Evolutionary conservation across 2,329 filamentous ascomycete species (phyloP).

Genomic region (Exutisphaerella laricina): DNA sequence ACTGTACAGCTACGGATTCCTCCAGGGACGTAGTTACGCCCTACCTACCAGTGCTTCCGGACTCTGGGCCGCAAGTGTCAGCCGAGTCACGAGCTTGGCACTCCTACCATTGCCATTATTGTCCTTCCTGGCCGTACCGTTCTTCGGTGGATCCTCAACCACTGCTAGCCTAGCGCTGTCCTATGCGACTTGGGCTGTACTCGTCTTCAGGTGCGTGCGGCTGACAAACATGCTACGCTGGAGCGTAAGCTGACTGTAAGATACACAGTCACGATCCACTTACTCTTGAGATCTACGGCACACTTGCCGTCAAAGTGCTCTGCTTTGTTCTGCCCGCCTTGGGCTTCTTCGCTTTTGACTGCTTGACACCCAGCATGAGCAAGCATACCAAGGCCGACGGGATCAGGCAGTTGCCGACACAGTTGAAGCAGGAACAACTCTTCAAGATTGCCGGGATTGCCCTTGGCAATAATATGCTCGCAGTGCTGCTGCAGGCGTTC

Average conservation of each 20-base stretch:
- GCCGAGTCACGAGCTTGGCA: conserved; percentile 27
- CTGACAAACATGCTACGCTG: neutral
- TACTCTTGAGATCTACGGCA: conserved; percentile 67
- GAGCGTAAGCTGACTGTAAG: conserved; percentile 5
- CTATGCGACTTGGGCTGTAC: conserved; percentile 81
- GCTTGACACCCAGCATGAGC: conserved; percentile 61
- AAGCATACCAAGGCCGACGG: conserved; percentile 65
- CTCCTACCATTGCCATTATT: conserved; percentile 38
- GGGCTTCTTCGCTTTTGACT: conserved; percentile 67
- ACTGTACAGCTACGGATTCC: conserved; percentile 29
- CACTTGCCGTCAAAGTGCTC: conserved; percentile 59
- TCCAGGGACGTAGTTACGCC: conserved; percentile 26
- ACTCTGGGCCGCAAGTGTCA: conserved; percentile 21
- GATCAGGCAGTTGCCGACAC: conserved; percentile 43
- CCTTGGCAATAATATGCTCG: conserved; percentile 51
- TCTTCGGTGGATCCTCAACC: conserved; percentile 69
- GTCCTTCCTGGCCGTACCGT: conserved; percentile 66
- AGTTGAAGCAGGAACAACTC: conserved; percentile 40
- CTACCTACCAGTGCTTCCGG: conserved; percentile 24
- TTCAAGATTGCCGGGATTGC: conserved; percentile 50
- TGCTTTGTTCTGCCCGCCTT: conserved; percentile 71
- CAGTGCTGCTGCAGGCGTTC: conserved; percentile 49
- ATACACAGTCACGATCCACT: conserved; percentile 62
- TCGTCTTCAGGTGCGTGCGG: conserved; percentile 51
- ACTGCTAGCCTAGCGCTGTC: conserved; percentile 84